These are phyloP conservation scores for Dendrobium catenatum DNA, from an alignment of 106 monocot species.

Conservation along the genomic window DNA sequence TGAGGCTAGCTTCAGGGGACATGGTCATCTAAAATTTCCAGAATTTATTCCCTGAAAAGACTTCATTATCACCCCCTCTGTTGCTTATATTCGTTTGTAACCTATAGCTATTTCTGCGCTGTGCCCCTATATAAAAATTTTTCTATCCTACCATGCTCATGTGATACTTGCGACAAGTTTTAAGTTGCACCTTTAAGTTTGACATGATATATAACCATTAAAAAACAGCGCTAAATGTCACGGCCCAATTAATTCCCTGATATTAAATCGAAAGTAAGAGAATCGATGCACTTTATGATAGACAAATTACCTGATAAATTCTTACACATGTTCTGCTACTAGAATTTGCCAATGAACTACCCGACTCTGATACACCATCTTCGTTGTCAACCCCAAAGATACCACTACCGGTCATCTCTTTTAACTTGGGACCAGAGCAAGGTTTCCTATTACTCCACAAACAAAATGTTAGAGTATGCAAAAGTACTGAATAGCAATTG, in stretches of 20 bases:
- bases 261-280: not conserved
- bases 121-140: not conserved
- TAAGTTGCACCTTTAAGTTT: not conserved
- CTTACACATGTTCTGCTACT: constrained; percentile 31
- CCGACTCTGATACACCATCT: constrained; percentile 42
- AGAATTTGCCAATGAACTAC: constrained; percentile 29
- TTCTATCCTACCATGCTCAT: not conserved
- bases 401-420: constrained; percentile 88
- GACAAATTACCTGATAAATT: constrained; percentile 35
- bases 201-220: not conserved
- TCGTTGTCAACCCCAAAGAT: constrained; percentile 57
- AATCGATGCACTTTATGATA: not conserved
- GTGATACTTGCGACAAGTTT: not conserved
- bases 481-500: constrained; percentile 3
- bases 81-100: not conserved
- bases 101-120: not conserved
- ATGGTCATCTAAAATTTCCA: not conserved
- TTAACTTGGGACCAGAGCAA: constrained; percentile 74
- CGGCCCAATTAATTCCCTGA: not conserved
- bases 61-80: not conserved
- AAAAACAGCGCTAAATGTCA: not conserved
- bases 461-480: not conserved
- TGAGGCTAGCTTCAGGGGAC: not conserved
- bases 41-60: not conserved
- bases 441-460: constrained; percentile 48